A percentile compares a stretch with the other conserved stretches of the same genome.
Evolutionary conservation across 169 alveolate species (phyloP).

Genomic region (Toxoplasma gondii): DNA sequence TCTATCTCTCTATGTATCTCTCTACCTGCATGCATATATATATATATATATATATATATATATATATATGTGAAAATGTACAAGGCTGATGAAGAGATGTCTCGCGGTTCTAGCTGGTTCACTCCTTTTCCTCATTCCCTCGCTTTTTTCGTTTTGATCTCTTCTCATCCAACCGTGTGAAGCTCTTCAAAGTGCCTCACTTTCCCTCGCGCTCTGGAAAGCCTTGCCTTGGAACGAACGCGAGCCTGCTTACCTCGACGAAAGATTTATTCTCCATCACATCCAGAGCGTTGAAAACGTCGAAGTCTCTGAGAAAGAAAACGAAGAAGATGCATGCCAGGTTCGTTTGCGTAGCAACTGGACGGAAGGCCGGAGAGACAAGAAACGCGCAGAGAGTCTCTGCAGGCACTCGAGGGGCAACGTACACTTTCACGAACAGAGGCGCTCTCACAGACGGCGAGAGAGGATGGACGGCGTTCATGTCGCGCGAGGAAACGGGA

Average conservation of each 20-base stretch:
- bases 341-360: not conserved
- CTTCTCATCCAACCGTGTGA: too few relatives aligned
- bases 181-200: too few relatives aligned
- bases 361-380: not conserved
- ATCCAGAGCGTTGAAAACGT: conserved; percentile 96
- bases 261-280: conserved; percentile 93
- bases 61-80: not conserved
- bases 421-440: not conserved
- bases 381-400: not conserved
- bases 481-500: not conserved
- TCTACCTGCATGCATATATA: not conserved
- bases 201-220: too few relatives aligned
- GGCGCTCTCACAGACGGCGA: not conserved
- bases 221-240: too few relatives aligned
- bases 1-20: not conserved
- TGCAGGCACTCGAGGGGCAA: not conserved
- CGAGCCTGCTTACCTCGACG: conserved; percentile 79
- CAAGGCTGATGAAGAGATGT: too few relatives aligned
- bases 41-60: conserved; percentile 8
- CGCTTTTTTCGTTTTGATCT: too few relatives aligned
- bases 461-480: too few relatives aligned
- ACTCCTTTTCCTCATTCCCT: too few relatives aligned
- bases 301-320: conserved; percentile 83
- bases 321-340: not conserved
- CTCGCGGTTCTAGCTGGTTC: too few relatives aligned